phyloP scores from a whole-genome alignment of 2,329 filamentous ascomycete genomes.

The Paracoccidioides lutzii region DNA sequence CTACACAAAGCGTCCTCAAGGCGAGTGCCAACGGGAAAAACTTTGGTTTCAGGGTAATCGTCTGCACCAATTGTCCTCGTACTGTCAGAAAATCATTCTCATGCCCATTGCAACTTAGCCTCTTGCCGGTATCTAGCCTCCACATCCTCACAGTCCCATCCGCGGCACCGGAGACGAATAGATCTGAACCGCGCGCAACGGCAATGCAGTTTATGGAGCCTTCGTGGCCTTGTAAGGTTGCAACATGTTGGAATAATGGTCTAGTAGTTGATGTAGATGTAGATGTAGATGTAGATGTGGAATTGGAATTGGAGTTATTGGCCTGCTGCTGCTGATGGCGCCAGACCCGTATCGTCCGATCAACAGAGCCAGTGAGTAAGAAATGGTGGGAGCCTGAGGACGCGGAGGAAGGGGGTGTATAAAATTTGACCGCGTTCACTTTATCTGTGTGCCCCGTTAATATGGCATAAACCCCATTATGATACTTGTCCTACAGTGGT shows the following conservation, averaged over 20 bases:
- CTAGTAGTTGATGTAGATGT: conserved; percentile 6
- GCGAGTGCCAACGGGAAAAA: conserved; percentile 74
- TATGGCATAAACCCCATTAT: conserved; percentile 50
- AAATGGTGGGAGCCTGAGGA: conserved; percentile 32
- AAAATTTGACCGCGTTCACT: conserved; percentile 75
- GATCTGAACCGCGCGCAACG: conserved; percentile 30
- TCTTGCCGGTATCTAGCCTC: conserved; percentile 38
- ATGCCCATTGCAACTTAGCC: neutral
- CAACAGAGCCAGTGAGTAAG: conserved; percentile 68
- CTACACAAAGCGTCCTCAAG: conserved; percentile 46
- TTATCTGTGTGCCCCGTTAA: conserved; percentile 64
- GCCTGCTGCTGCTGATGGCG: conserved; percentile 14
- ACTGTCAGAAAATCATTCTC: conserved; percentile 5
- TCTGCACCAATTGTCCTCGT: conserved; percentile 47
- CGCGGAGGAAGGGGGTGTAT: conserved; percentile 40
- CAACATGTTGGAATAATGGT: conserved; percentile 28
- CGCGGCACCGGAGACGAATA: conserved; percentile 49
- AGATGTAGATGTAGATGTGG: conserved; percentile 1
- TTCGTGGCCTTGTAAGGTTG: conserved; percentile 52
- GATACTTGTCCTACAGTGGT: conserved; percentile 26
- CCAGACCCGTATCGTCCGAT: conserved; percentile 61
- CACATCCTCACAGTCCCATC: conserved; percentile 55
- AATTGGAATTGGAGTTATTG: neutral
- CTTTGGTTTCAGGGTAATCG: conserved; percentile 58
- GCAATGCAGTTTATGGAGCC: conserved; percentile 57